Base-by-base conservation (phyloP, 108 stramenopile genomes). In the Ochromonas danica region DNA sequence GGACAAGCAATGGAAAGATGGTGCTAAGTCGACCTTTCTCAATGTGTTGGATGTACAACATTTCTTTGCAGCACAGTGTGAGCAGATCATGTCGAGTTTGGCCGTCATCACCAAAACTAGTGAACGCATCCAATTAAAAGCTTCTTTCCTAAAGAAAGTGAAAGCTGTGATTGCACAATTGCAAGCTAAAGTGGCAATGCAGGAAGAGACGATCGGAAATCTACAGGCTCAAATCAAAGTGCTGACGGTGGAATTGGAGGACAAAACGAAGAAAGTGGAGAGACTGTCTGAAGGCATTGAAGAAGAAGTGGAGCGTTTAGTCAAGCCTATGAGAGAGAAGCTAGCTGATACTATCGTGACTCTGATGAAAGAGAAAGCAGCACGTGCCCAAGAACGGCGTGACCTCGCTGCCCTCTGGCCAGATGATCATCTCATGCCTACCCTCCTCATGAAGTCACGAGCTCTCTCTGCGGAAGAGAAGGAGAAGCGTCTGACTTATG, bases 331-430 rank as follows among this genome's bases (percentile, higher is more conserved):
- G 36, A 6, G 72, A 6, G 72, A 75, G 3, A 75, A 75, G 25
- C 22, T 39, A 10, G 72, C 72, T 6, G 72, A 75, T 33, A 35
- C 30, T 75, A 75, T 75, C 14, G 40, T 42, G 3, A 14, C 28
- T 3, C 6, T 75, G 27, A 75, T 75, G 72, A 75, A 75, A 60
- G 72, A 75, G 31, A 75, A 75, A 60, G 72, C 72, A 10, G 31
- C 35, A 10, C 72, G 72, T 57, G 72, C 72, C 28, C 72, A 75
- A 60, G 72, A 75, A 33, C 36, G 72, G 10, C 72, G 72, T 31
- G 45, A 75, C 10, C 6, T 75, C 22, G 72, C 72, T 35, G 72
- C 6, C 25, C 40, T 75, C 6, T 75, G 72, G 72, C 72, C 72
- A 31, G 51, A 75, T 14, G 25, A 10, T 27, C 35, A 33, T 36